Conservation (phyloP, 345 rosid genomes). For the Kandelia obovata region DNA sequence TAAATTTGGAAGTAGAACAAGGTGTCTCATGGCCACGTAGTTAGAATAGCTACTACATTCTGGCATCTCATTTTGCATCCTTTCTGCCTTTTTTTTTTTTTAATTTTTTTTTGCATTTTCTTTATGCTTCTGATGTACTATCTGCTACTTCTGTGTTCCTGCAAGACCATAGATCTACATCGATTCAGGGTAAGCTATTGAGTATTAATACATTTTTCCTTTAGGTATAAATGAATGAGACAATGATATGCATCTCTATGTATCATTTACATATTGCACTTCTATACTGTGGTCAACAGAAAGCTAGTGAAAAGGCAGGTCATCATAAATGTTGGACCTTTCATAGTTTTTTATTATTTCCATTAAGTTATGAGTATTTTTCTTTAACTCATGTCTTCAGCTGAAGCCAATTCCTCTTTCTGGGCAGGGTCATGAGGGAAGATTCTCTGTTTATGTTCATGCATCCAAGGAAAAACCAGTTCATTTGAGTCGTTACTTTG, state of each 20-base stretch:
- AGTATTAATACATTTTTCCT: background rate
- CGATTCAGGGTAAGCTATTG: background rate
- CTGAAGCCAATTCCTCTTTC: slow-evolving; percentile 12
- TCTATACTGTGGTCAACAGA: too few species aligned
- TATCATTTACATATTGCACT: too few species aligned
- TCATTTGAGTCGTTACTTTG: slow-evolving; percentile 69
- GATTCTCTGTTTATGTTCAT: slow-evolving; percentile 73
- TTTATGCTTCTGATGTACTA: background rate
- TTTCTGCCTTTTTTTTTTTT: too few species aligned
- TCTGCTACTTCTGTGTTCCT: background rate
- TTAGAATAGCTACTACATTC: too few species aligned
- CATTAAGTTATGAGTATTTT: slow-evolving; percentile 4
- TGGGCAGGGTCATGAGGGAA: slow-evolving; percentile 75
- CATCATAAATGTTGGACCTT: background rate
- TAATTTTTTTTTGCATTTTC: background rate
- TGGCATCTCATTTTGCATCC: too few species aligned
- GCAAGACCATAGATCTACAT: too few species aligned
- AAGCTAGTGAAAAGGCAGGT: too few species aligned
- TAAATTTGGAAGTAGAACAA: too few species aligned
- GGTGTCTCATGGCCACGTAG: too few species aligned
- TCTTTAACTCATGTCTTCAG: background rate
- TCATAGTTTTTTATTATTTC: background rate
- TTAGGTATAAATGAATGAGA: too few species aligned
- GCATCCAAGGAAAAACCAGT: slow-evolving; percentile 70
- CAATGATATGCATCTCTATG: too few species aligned